phyloP scores from a whole-genome alignment of 169 alveolate genomes.

The Besnoitia besnoiti region DNA sequence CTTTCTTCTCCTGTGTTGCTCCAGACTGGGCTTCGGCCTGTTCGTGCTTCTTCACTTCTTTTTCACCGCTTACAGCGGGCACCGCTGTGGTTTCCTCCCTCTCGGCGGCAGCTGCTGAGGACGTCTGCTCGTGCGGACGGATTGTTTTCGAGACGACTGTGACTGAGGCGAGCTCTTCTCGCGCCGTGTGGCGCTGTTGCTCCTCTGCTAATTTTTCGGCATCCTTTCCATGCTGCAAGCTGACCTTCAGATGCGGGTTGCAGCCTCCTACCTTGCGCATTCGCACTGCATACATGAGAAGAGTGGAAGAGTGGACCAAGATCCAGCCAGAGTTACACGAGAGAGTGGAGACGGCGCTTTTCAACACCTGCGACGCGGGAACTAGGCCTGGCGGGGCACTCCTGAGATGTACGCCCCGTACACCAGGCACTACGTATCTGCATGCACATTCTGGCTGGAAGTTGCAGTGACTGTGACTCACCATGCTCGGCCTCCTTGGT shows the following conservation, averaged over 20 bases:
- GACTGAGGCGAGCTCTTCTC: conserved; percentile 8
- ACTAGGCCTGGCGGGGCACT: no score
- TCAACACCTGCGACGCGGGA: no score
- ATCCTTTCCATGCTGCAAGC: background rate
- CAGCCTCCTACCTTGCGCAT: conserved; percentile 15
- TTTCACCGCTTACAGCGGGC: background rate
- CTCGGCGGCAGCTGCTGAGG: background rate
- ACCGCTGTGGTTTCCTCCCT: background rate
- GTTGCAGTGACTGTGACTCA: background rate
- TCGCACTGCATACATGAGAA: conserved; percentile 22
- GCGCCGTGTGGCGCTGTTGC: background rate
- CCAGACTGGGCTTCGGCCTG: background rate
- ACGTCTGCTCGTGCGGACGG: background rate
- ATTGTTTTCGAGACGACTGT: background rate
- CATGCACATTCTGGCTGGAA: no score
- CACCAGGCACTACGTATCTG: no score
- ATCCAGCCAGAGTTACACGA: no score
- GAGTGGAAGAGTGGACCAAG: no score
- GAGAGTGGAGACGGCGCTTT: no score
- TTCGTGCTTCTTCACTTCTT: background rate
- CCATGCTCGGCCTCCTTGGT: conserved; percentile 11
- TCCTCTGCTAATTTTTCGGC: background rate
- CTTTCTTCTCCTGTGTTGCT: background rate
- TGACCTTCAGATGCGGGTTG: background rate
- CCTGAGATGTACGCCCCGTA: no score